A percentile compares a stretch with the other conserved stretches of the same genome.
These are phyloP conservation scores for Bacidia gigantensis DNA, from an alignment of 495 filamentous ascomycete genomes.

Conservation along the genomic window DNA sequence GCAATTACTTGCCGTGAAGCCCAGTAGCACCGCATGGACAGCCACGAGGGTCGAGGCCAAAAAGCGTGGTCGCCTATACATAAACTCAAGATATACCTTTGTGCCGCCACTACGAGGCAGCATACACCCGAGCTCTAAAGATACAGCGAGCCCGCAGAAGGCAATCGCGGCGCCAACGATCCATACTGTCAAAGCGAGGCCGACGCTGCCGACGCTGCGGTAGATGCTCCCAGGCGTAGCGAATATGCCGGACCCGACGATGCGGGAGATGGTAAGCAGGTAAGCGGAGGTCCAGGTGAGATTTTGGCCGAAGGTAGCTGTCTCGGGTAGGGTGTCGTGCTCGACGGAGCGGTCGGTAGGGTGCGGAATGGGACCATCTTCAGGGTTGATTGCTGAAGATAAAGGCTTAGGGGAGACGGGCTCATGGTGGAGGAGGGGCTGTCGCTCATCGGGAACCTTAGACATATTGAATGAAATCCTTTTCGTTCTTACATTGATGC, in stretches of 20 bases:
- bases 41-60: conserved; percentile 56
- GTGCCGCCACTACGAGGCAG: conserved; percentile 54
- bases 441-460: no score
- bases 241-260: conserved; percentile 67
- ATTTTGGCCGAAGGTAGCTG: conserved; percentile 47
- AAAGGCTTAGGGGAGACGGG: no score
- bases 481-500: no score
- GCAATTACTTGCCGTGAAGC: conserved; percentile 56
- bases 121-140: conserved; percentile 60
- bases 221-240: conserved; percentile 57
- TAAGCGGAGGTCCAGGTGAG: conserved; percentile 56
- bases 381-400: no score
- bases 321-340: conserved; percentile 48
- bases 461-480: no score
- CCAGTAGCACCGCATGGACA: conserved; percentile 52
- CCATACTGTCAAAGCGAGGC: conserved; percentile 51
- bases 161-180: conserved; percentile 45
- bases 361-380: no score
- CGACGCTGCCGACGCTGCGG: conserved; percentile 53
- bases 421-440: no score
- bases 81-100: conserved; percentile 69
- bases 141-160: conserved; percentile 45
- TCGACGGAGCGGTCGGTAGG: conserved; percentile 23
- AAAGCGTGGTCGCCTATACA: conserved; percentile 54
- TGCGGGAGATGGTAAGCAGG: conserved; percentile 61